A percentile compares a stretch with the other conserved stretches of the same genome.
phyloP scores from a whole-genome alignment of 768 basidiomycete genomes.

The Leccinellum luteum region DNA sequence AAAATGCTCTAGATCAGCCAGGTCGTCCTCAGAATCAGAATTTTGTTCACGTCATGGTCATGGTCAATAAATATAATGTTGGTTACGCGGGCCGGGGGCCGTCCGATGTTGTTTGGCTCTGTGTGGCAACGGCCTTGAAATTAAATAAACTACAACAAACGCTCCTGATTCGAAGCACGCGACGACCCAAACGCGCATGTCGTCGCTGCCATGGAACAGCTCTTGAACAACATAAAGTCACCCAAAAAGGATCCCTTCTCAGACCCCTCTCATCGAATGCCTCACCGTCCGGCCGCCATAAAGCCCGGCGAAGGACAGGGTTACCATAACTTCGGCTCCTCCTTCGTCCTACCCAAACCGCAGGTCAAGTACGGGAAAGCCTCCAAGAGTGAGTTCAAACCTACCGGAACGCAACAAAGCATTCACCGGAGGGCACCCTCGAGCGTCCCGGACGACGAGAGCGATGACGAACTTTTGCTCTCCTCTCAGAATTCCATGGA shows the following conservation, averaged over 20 bases:
- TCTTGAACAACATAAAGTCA: background rate
- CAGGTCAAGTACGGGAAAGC: background rate
- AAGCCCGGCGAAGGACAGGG: constrained; percentile 26
- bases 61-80: background rate
- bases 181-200: background rate
- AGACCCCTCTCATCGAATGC: constrained; percentile 23
- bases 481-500: constrained; percentile 22
- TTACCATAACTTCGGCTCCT: constrained; percentile 25
- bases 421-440: background rate
- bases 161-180: constrained; percentile 14
- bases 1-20: constrained; percentile 6
- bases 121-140: constrained; percentile 24
- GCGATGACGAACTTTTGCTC: constrained; percentile 31
- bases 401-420: background rate
- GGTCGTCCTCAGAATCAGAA: background rate
- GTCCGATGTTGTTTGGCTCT: constrained; percentile 13
- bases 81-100: background rate
- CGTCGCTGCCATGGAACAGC: constrained; percentile 22
- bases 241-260: background rate
- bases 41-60: background rate
- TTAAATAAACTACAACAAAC: constrained; percentile 30
- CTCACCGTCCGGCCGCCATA: constrained; percentile 21
- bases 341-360: constrained; percentile 13
- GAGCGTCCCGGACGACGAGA: constrained; percentile 11
- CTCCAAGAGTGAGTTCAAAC: constrained; percentile 12